Conservation (phyloP, 331 rosid species). For the Malus hybrid region DNA sequence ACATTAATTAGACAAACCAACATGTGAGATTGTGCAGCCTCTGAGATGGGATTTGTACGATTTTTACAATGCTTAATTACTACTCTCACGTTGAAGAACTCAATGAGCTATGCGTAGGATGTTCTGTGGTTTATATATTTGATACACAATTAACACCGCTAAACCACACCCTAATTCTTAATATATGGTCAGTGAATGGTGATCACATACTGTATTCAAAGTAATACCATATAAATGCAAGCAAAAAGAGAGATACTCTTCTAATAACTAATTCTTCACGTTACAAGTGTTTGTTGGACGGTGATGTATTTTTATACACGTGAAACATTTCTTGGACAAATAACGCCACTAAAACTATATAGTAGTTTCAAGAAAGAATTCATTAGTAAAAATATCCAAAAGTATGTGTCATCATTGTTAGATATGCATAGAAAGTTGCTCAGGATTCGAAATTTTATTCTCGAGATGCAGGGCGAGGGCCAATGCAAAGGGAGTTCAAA, state of each 20-base stretch:
- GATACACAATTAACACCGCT: not conserved
- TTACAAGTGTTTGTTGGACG: no score
- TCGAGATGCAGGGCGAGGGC: conserved; percentile 60
- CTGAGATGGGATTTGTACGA: conserved; percentile 2
- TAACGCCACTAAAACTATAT: no score
- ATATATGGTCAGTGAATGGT: not conserved
- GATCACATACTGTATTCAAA: not conserved
- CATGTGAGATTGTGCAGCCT: conserved; percentile 11
- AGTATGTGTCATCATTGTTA: not conserved
- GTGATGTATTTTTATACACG: no score
- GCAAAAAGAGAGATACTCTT: not conserved
- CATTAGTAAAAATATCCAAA: not conserved
- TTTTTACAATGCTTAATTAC: no score
- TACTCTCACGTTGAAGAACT: not conserved
- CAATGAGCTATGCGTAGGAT: conserved; percentile 5
- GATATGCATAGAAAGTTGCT: not conserved
- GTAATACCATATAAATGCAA: not conserved
- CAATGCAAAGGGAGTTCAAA: conserved; percentile 4
- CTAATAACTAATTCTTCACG: no score
- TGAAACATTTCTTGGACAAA: no score
- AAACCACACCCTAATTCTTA: not conserved
- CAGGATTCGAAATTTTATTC: conserved; percentile 19
- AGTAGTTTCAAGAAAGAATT: no score
- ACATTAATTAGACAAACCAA: not conserved
- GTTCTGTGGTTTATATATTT: conserved; percentile 1